Conservation (phyloP, 768 basidiomycete species). For the Trametes cubensis region DNA sequence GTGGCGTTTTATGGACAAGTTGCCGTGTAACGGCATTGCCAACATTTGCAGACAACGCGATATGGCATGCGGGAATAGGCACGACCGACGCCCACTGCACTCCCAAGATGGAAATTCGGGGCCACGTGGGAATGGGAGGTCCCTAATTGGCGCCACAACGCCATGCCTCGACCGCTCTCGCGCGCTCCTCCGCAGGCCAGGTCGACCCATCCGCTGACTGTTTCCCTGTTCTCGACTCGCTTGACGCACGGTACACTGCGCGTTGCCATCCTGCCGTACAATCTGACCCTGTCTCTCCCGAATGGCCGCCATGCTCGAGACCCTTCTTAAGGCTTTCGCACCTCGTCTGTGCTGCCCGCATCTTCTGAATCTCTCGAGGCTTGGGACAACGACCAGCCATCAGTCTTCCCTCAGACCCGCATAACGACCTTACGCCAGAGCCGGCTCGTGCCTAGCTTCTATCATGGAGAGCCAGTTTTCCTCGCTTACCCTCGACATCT, state of each 20-base stretch:
- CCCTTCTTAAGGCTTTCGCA: slow-evolving; percentile 18
- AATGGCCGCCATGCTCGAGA: slow-evolving; percentile 14
- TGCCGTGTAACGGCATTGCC: background rate
- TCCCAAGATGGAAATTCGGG: background rate
- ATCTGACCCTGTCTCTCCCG: slow-evolving; percentile 23
- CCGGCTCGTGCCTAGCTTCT: background rate
- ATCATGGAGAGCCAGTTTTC: slow-evolving; percentile 18
- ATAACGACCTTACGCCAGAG: background rate
- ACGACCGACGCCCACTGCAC: background rate
- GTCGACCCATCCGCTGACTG: slow-evolving; percentile 18
- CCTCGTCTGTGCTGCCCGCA: background rate
- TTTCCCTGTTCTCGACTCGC: slow-evolving; percentile 22
- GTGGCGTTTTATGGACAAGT: no score
- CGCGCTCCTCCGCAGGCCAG: slow-evolving; percentile 20
- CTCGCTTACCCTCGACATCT: slow-evolving; percentile 10
- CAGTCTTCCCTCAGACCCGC: slow-evolving; percentile 11
- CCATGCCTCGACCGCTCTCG: slow-evolving; percentile 23
- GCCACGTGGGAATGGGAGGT: slow-evolving; percentile 10
- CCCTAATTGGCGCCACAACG: slow-evolving; percentile 10
- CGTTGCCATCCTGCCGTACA: slow-evolving; percentile 21
- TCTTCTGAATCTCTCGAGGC: slow-evolving; percentile 1
- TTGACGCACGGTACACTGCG: slow-evolving; percentile 11
- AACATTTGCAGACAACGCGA: background rate
- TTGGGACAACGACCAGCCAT: background rate
- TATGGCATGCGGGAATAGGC: slow-evolving; percentile 7